Evolutionary conservation across 208 protist genomes (phyloP).

Genomic region (Chromosphaera perkinsii): DNA sequence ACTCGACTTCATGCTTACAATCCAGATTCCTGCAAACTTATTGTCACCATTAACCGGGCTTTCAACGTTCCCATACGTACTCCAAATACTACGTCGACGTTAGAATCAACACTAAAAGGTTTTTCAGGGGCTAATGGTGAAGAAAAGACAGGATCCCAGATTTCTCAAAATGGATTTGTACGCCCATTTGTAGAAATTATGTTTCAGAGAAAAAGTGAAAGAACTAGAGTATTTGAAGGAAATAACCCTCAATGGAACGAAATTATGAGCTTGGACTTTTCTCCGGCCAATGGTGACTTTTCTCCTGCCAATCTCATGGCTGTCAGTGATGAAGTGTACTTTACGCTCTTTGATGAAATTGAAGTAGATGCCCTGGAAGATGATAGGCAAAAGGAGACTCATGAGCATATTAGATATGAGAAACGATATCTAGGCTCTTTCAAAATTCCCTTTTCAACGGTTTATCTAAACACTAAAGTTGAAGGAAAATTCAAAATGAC

Average conservation of each 20-base stretch:
- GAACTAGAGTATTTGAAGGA: slow-evolving; percentile 16
- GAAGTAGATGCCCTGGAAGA: slow-evolving; percentile 27
- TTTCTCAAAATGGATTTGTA: too few relatives aligned
- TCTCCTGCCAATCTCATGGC: background rate
- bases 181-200: slow-evolving; percentile 9
- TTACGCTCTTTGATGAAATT: slow-evolving; percentile 40
- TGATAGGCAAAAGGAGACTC: slow-evolving; percentile 17
- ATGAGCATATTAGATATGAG: slow-evolving; percentile 25
- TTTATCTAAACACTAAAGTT: slow-evolving; percentile 39
- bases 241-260: slow-evolving; percentile 32
- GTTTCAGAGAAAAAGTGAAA: slow-evolving; percentile 7
- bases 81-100: too few relatives aligned
- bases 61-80: too few relatives aligned
- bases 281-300: slow-evolving; percentile 9
- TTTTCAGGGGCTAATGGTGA: too few relatives aligned
- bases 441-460: slow-evolving; percentile 38
- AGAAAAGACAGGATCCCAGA: too few relatives aligned
- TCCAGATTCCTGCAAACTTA: too few relatives aligned
- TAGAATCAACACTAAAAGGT: too few relatives aligned
- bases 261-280: slow-evolving; percentile 7
- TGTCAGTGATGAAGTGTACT: slow-evolving; percentile 30
- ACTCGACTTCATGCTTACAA: too few relatives aligned
- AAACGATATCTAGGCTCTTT: slow-evolving; percentile 34
- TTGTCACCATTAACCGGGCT: too few relatives aligned
- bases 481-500: too few relatives aligned